These are phyloP conservation scores for Backusella australiensis DNA, from an alignment of 192 early-diverging fungal genomes.

Conservation along the genomic window DNA sequence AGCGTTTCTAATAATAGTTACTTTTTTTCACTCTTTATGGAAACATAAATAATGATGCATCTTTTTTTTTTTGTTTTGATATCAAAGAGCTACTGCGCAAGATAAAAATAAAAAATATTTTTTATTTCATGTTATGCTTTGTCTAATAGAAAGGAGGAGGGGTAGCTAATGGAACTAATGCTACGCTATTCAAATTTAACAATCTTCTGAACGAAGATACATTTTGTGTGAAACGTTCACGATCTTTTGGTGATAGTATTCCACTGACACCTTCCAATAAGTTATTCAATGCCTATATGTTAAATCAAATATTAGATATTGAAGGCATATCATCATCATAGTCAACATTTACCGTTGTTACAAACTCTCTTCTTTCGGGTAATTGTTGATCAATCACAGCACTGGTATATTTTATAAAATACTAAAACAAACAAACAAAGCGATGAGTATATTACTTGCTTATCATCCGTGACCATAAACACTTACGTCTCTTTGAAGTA, in stretches of 20 bases:
- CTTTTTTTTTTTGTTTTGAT: background rate
- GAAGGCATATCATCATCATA: background rate
- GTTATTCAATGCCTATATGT: constrained; percentile 42
- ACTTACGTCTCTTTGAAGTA: constrained; percentile 65
- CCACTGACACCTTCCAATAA: constrained; percentile 64
- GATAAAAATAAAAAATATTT: background rate
- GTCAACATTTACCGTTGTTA: constrained; percentile 29
- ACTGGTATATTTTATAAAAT: constrained; percentile 52
- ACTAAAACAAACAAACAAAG: constrained; percentile 24
- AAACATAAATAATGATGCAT: background rate
- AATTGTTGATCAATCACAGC: constrained; percentile 54
- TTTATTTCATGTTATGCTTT: constrained; percentile 1
- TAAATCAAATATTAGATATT: background rate
- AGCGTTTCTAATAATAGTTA: background rate
- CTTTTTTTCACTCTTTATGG: background rate
- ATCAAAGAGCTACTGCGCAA: background rate
- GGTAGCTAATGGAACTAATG: constrained; percentile 28
- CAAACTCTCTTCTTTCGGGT: constrained; percentile 39
- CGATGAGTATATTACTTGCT: too few relatives aligned
- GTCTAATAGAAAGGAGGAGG: constrained; percentile 14
- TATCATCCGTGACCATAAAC: too few relatives aligned
- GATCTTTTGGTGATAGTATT: constrained; percentile 48
- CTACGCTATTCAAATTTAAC: constrained; percentile 31
- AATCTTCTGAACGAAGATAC: constrained; percentile 51
- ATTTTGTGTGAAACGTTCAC: constrained; percentile 70